Evolutionary conservation across 2,329 filamentous ascomycete genomes (phyloP), one percentile per base, ranked within the genome.

Genomic region (Colletotrichum higginsianum): DNA sequence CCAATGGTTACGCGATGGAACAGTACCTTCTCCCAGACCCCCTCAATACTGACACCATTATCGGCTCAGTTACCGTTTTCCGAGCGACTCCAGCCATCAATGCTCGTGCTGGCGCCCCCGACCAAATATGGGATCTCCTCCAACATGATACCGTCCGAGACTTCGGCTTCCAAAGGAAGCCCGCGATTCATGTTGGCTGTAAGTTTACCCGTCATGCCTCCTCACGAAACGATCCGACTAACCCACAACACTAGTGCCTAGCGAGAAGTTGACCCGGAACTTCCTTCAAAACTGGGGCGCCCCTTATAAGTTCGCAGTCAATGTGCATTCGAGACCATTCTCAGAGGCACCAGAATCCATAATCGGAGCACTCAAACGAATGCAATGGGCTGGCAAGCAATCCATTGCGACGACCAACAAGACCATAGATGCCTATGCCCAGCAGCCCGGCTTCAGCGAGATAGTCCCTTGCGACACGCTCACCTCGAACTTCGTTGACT

Each of bases 301-400:
- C 71, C 86, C 87, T 0, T 93, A 93, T 78, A 92, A 93, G 65
- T 93, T 90, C 75, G 85, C 89, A 46, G 90, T 91, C 1, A 82
- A 84, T 1, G 87, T 89, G 3, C 80, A 85, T 7, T 87, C 84
- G 4, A 81, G 78, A n/a, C 79, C 83, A 0, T 91, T 91, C 69
- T 75, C 80, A 2, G 80, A 84, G 5, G 86, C 88, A 0, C 87
- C 86, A 0, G 67, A 79, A 1, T 79, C 83, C 0, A 83, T 93
- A 2, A 81, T 87, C 7, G 81, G 84, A 55, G 84, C 86, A 0
- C 82, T 90, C 0, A 83, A 85, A 7, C 83, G 87, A 4, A 75
- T 92, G 57, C 86, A 85, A 30, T 91, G 89, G 89, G 88, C 86
- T 3, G 86, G 86, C 1, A 73, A 83, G 53, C 76, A 78, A 21